Evolutionary conservation across 495 filamentous ascomycete genomes (phyloP), one percentile per base, ranked within the genome.

Genomic region (Aspergillus sclerotiicarbonarius): DNA sequence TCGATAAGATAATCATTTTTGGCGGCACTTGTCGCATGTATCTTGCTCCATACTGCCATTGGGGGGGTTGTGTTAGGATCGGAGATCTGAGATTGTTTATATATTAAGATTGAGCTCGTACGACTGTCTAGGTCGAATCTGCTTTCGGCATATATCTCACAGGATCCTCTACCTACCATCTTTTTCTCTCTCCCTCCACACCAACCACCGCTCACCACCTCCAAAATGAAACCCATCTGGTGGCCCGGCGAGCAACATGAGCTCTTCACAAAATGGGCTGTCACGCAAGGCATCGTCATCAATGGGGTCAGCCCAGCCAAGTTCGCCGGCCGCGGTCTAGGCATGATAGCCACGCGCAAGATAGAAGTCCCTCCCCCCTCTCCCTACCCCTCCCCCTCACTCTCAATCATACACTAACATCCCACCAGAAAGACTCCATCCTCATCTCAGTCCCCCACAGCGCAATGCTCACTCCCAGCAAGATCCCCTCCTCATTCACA

Each of bases 321-420:
- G 63, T 82, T 93, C 29, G 82, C 84, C 8, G 84, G 85, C 2
- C 77, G 86, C 21, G 90, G 91, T 8, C 72, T 93, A 10, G 90
- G 91, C 21, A 84, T 96, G 53, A 79, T 90, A 37, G 87, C 90
- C 4, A 84, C 82, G 3, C 78, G 79, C 15, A 69, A 73, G 6
- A 80, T 93, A 56, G 69, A 86, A 74, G 90, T 90, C 73, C 39
- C 56, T 32, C 35, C 52, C 29, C 54, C 13, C 16, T 4, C 4
- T 18, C 15, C 13, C 33, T n/a, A 15, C 5, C 7, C 29, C 13
- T 32, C 19, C 30, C 12, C 16, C 3, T 18, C 4, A 16, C 33
- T 18, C 8, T 37, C 33, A 52, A 32, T 10, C 15, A 35, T 8
- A 48, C 45, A 43, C 41, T 48, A 10, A 54, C 47, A 30, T 5